Conservation (phyloP, 495 filamentous ascomycete genomes). For the Letharia columbiana region DNA sequence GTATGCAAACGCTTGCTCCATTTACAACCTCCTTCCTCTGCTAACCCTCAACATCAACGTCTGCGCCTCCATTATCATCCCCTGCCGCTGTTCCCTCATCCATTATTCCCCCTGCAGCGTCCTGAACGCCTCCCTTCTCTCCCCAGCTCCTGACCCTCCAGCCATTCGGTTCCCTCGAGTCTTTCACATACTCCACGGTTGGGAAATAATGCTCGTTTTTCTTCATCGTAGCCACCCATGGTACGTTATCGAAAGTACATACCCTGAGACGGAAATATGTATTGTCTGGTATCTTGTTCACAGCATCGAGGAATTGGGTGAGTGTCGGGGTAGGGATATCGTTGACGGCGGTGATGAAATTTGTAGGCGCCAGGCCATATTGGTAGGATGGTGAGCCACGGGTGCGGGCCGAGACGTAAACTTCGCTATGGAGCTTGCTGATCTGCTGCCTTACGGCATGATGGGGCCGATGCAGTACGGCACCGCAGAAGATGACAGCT, state of each 20-base stretch:
- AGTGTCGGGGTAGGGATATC: constrained; percentile 74
- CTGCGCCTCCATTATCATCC: constrained; percentile 16
- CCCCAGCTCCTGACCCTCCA: constrained; percentile 26
- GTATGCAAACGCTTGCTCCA: neutral
- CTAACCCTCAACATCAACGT: constrained; percentile 9
- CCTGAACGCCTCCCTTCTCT: constrained; percentile 22
- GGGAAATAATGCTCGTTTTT: constrained; percentile 99
- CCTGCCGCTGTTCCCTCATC: constrained; percentile 21
- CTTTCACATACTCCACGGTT: constrained; percentile 79
- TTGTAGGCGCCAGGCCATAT: constrained; percentile 89
- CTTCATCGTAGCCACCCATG: constrained; percentile 98
- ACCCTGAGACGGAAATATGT: constrained; percentile 92
- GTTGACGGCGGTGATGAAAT: constrained; percentile 95
- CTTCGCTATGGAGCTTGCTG: constrained; percentile 86
- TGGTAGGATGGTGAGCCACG: constrained; percentile 84
- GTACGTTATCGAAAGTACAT: constrained; percentile 94
- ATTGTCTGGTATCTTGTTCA: constrained; percentile 84
- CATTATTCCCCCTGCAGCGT: constrained; percentile 20
- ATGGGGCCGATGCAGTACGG: constrained; percentile 85
- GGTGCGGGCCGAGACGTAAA: constrained; percentile 84
- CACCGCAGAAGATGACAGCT: constrained; percentile 90
- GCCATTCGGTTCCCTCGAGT: constrained; percentile 39
- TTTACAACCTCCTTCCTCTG: neutral
- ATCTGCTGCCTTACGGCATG: constrained; percentile 97
- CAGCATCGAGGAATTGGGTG: constrained; percentile 65